These are phyloP conservation scores for Pelargonium nanum DNA, from an alignment of 345 rosid species.

Conservation along the genomic window DNA sequence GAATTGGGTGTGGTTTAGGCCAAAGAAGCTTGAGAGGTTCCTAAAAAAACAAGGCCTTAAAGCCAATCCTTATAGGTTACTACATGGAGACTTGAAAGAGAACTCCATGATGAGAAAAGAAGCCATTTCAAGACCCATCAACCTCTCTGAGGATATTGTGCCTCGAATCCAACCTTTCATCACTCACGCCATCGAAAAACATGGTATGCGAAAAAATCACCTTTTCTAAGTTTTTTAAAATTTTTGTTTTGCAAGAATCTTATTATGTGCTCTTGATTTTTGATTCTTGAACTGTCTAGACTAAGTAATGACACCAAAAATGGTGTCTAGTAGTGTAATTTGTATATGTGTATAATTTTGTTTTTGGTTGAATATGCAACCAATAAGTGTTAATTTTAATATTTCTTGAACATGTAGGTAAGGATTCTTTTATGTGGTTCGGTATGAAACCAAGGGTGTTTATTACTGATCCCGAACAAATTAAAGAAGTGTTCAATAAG, in stretches of 20 bases:
- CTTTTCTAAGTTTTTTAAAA: too few species aligned
- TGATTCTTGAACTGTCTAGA: too few species aligned
- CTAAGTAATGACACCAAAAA: too few species aligned
- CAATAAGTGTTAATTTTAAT: too few species aligned
- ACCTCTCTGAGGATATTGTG: slow-evolving; percentile 22
- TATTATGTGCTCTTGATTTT: too few species aligned
- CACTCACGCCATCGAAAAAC: slow-evolving; percentile 17
- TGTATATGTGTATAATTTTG: too few species aligned
- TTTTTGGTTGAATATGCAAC: too few species aligned
- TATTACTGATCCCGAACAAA: slow-evolving; percentile 26
- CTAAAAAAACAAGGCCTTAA: slow-evolving; percentile 35
- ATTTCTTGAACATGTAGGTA: slow-evolving; percentile 25
- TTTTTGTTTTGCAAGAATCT: too few species aligned
- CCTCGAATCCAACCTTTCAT: slow-evolving; percentile 30
- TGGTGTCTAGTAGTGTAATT: too few species aligned
- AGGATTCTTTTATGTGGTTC: slow-evolving; percentile 30
- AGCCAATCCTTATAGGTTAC: slow-evolving; percentile 28
- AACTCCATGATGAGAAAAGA: slow-evolving; percentile 13
- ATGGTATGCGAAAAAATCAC: slow-evolving; percentile 30
- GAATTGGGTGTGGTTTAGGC: slow-evolving; percentile 39
- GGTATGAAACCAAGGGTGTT: slow-evolving; percentile 29
- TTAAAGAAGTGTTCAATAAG: slow-evolving; percentile 24
- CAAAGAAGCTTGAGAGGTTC: too few species aligned
- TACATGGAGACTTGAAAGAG: slow-evolving; percentile 34
- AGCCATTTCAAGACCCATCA: slow-evolving; percentile 23